Base-by-base conservation (phyloP, 176 grass and related monocot species). In the Hsuehochloa calcarea region DNA sequence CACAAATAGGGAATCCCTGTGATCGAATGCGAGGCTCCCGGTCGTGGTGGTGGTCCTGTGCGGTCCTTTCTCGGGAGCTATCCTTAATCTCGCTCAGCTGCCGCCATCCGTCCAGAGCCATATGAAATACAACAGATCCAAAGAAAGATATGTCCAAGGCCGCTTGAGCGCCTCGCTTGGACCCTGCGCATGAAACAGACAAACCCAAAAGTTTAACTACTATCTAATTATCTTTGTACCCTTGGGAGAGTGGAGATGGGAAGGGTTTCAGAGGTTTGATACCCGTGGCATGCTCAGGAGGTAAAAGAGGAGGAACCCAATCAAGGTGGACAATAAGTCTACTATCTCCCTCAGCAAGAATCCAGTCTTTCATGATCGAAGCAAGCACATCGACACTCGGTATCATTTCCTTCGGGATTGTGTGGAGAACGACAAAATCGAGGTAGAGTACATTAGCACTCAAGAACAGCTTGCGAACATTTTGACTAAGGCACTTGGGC, bases 101-200 rank as follows among this genome's bases (percentile, higher is more conserved):
- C 95, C 8, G 95, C 19, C 95, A 98, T 80, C 91, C 95, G 95
- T 98, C 38, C 77, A 78, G 40, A 95, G 93, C 83, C 95, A 98
- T 85, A 88, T 98, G 95, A 98, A 98, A 88, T 95, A 98, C 86
- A 98, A 98, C 85, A 92, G 95, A 84, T 98, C 95, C 60, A n/a
- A 88, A 72, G 67, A 98, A 83, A 79, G 89, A 95, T 49, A 74
- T 97, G 37, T 77, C 87, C 79, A 94, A 92, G 26, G 44, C 68
- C 15, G 88, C 85, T 86, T 92, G 77, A 87, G 75, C 34, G 56
- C 54, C 37, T 75, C 85, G 59, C 55, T 55, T 87, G 70, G 46
- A 34, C 47, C 25, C 7, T 78, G 72, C 73, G 13, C 55, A 56
- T 40, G 78, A 70, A n/a, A 70, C n/a, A 37, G 68, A 71, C 64